Percentiles rank a stretch among this genome's conserved stretches.
These are phyloP conservation scores for Quercus rubra DNA, from an alignment of 306 rosid genomes.

Conservation along the genomic window DNA sequence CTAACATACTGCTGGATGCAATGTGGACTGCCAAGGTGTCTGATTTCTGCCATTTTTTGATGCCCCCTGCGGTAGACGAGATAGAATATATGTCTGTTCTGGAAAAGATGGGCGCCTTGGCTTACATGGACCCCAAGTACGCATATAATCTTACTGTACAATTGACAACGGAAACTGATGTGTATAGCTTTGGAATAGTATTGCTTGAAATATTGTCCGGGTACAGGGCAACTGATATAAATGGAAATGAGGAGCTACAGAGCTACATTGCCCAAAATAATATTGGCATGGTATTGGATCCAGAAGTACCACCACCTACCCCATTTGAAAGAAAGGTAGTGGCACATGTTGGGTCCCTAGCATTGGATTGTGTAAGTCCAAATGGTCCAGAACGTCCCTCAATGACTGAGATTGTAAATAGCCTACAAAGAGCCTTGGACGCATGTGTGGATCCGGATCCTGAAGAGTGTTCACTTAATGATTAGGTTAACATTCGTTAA, in stretches of 20 bases:
- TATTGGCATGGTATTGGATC: slow-evolving; percentile 68
- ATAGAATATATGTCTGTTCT: slow-evolving; percentile 40
- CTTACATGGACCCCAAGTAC: no score
- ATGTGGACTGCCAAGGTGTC: slow-evolving; percentile 56
- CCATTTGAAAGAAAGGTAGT: no score
- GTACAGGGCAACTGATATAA: slow-evolving; percentile 60
- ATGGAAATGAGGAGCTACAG: slow-evolving; percentile 61
- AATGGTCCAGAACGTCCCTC: no score
- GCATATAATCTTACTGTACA: slow-evolving; percentile 9
- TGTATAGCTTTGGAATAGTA: slow-evolving; percentile 80
- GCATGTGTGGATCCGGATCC: no score
- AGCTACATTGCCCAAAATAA: slow-evolving; percentile 66
- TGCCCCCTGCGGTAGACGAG: slow-evolving; percentile 49
- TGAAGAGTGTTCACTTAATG: no score
- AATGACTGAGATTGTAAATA: no score
- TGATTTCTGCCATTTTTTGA: slow-evolving; percentile 61
- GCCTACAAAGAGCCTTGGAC: no score
- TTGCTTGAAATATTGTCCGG: slow-evolving; percentile 65
- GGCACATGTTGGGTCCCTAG: no score
- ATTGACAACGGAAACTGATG: slow-evolving; percentile 77
- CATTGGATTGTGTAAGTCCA: no score
- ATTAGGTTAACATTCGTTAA: no score
- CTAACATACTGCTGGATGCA: slow-evolving; percentile 61
- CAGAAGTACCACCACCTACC: slow-evolving; percentile 36
- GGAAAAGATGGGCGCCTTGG: slow-evolving; percentile 43